Evolutionary conservation across 306 rosid genomes (phyloP), one percentile per base, ranked within the genome.

Genomic region (Vigna angularis): DNA sequence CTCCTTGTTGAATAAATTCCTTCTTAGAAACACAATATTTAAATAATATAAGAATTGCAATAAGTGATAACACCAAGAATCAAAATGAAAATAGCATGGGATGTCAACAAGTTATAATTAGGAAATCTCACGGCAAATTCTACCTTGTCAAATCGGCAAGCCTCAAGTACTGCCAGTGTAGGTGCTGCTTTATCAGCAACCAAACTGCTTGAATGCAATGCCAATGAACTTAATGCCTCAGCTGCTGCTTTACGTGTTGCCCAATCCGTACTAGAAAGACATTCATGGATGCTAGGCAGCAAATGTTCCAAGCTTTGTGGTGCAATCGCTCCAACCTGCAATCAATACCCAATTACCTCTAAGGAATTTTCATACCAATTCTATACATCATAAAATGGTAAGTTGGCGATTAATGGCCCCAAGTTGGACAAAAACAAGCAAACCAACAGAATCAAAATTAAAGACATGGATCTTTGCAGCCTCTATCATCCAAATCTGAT

Each of bases 181-280:
- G 98, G 76, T 57, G 84, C 81, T 12, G 86, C 82, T 75, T 82
- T 85, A 83, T 90, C 97, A 5, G 82, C 79, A 79, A 91, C 68
- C 85, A 96, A 74, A 47, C 82, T 88, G 75, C 93, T 93, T n/a
- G 98, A 86, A 86, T 90, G 91, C 88, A 91, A 82, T 15, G 97
- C 96, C 70, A 96, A 67, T 13, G 93, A 86, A 72, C 80, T 83
- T 44, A 96, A 84, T 48, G 89, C 88, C 62, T 96, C 99, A 62
- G 99, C 98, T 47, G 99, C 97, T 51, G 99, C 99, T 87, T 96
- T 96, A 36, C 99, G 98, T 22, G 98, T 96, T 52, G 94, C 94
- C 99, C 99, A 96, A 80, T 96, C 99, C 18, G 86, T 44, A 85
- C 89, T 93, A 49, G 89, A 85, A 68, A 96, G 93, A 75, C 93